Percentiles rank a stretch among this genome's conserved stretches.
Evolutionary conservation across 441 rosid genomes (phyloP).

Genomic region (Capsella rubella): DNA sequence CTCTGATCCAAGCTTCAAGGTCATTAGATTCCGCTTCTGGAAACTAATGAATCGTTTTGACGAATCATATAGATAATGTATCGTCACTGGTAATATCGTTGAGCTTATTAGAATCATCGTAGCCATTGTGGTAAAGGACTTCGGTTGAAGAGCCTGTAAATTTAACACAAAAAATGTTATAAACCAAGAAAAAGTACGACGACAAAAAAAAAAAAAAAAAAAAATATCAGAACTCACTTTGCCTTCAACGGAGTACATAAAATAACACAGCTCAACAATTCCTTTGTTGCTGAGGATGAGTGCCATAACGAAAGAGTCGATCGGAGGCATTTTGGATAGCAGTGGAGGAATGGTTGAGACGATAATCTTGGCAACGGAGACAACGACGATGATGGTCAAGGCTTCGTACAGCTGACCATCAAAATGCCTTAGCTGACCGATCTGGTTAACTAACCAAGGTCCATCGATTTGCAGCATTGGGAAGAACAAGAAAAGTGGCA

Average conservation of each 20-base stretch:
- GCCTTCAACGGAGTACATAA: constrained; percentile 31
- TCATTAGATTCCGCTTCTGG: constrained; percentile 51
- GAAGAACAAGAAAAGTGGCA: constrained; percentile 53
- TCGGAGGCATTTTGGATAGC: constrained; percentile 41
- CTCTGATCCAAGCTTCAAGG: constrained; percentile 42
- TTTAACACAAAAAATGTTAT: not conserved
- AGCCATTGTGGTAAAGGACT: constrained; percentile 40
- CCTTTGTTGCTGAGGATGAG: constrained; percentile 60
- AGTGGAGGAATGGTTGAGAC: constrained; percentile 42
- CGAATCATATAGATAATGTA: constrained; percentile 56
- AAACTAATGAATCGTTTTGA: constrained; percentile 57
- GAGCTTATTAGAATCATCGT: constrained; percentile 37
- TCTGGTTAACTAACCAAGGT: constrained; percentile 33
- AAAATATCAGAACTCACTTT: constrained; percentile 16
- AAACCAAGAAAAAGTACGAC: not conserved
- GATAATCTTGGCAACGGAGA: constrained; percentile 43
- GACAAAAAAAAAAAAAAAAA: not conserved
- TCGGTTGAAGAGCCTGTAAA: constrained; percentile 26
- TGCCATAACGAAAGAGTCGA: constrained; percentile 55
- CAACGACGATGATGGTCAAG: constrained; percentile 35
- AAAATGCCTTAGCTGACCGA: not conserved
- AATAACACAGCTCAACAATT: constrained; percentile 44
- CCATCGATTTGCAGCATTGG: constrained; percentile 36
- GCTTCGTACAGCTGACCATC: constrained; percentile 37
- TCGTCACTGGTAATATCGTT: constrained; percentile 46